A percentile compares a stretch with the other conserved stretches of the same genome.
phyloP scores from a whole-genome alignment of 805 yeast genomes.

The Debaryomyces castellii region DNA sequence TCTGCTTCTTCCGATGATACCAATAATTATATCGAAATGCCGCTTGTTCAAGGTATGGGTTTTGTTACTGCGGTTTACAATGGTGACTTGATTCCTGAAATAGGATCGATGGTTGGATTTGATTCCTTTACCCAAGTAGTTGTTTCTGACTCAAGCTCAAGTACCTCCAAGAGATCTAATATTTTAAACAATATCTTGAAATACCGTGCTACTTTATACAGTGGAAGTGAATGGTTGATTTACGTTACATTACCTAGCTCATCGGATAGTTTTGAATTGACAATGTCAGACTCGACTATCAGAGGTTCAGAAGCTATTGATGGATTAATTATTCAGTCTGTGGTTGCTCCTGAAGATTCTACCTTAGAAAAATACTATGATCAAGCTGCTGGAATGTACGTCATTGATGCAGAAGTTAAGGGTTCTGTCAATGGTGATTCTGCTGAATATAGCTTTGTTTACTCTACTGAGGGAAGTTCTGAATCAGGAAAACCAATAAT shows the following conservation, averaged over 20 bases:
- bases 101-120: constrained; percentile 27
- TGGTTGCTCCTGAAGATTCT: constrained; percentile 29
- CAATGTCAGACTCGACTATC: constrained; percentile 30
- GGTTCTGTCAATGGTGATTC: constrained; percentile 48
- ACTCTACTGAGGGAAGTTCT: constrained; percentile 52
- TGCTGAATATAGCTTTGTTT: constrained; percentile 50
- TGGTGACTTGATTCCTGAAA: constrained; percentile 49
- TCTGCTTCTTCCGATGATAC: constrained; percentile 27
- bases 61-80: constrained; percentile 65
- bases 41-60: constrained; percentile 82
- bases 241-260: constrained; percentile 51
- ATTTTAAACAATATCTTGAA: constrained; percentile 41
- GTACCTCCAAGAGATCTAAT: constrained; percentile 14
- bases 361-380: constrained; percentile 50
- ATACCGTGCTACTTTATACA: constrained; percentile 53
- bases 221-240: constrained; percentile 64
- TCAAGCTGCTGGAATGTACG: constrained; percentile 68
- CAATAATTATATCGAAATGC: constrained; percentile 47
- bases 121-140: constrained; percentile 20
- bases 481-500: constrained; percentile 44
- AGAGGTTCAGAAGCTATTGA: constrained; percentile 46
- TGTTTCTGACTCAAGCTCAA: constrained; percentile 26
- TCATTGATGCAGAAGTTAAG: constrained; percentile 44
- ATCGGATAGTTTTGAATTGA: constrained; percentile 29
- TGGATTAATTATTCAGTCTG: constrained; percentile 44